These are phyloP conservation scores for Hortaea sp. DNA, from an alignment of 2,329 filamentous ascomycete species.

Conservation along the genomic window DNA sequence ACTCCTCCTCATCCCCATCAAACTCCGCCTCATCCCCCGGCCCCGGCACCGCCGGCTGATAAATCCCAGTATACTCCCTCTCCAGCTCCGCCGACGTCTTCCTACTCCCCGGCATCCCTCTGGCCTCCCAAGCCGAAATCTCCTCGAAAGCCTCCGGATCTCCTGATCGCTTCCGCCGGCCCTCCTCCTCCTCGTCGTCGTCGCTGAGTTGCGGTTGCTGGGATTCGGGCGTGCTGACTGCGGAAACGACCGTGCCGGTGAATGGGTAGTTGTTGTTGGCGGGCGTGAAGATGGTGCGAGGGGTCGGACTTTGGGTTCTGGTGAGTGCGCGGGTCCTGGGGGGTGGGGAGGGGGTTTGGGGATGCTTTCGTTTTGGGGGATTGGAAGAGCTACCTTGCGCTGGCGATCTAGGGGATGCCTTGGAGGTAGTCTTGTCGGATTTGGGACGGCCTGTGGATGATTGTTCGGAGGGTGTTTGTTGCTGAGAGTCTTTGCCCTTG, in stretches of 20 bases:
- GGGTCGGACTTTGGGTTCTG: background rate
- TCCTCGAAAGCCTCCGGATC: background rate
- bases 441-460: background rate
- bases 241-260: background rate
- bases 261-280: background rate
- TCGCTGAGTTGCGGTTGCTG: background rate
- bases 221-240: background rate
- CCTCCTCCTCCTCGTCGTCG: background rate
- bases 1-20: background rate
- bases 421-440: background rate
- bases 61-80: background rate
- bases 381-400: background rate
- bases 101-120: background rate
- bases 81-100: background rate
- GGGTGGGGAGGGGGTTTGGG: background rate
- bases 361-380: background rate
- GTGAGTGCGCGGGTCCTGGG: background rate
- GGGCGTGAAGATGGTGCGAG: background rate
- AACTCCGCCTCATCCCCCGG: background rate
- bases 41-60: background rate
- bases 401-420: background rate
- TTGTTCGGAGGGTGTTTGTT: background rate
- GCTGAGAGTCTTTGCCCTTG: background rate
- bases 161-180: background rate
- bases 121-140: background rate